Conservation (phyloP, 2,329 filamentous ascomycete species). For the Arthrobotrys sinensis region DNA sequence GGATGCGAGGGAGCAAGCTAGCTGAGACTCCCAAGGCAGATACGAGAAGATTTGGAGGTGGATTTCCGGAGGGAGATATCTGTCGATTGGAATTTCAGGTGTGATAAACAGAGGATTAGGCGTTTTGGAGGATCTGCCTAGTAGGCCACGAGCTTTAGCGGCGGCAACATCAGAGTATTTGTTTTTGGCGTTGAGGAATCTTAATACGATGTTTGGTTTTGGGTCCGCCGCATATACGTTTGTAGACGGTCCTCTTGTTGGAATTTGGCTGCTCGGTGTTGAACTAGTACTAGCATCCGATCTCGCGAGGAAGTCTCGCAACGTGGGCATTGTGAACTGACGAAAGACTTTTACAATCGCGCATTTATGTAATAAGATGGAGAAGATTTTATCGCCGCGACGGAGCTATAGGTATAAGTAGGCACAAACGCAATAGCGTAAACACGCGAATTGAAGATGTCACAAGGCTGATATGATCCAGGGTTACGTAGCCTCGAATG, state of each 20-base stretch:
- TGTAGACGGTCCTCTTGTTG: neutral
- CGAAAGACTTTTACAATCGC: no score
- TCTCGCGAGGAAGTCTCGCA: neutral
- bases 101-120: neutral
- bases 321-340: neutral
- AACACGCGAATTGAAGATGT: neutral
- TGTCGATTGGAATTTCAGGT: conserved; percentile 1
- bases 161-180: neutral
- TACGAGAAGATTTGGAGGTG: conserved; percentile 12
- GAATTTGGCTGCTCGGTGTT: neutral
- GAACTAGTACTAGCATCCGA: neutral
- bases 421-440: no score
- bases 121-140: neutral
- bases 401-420: no score
- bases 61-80: conserved; percentile 22
- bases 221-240: neutral
- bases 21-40: conserved; percentile 13
- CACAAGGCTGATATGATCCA: neutral
- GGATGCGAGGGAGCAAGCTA: conserved; percentile 17
- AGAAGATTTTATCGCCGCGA: no score
- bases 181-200: neutral
- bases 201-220: neutral
- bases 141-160: neutral
- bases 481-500: neutral
- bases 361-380: neutral